These are phyloP conservation scores for Stylonectria norvegica DNA, from an alignment of 2,329 filamentous ascomycete species.

Conservation along the genomic window DNA sequence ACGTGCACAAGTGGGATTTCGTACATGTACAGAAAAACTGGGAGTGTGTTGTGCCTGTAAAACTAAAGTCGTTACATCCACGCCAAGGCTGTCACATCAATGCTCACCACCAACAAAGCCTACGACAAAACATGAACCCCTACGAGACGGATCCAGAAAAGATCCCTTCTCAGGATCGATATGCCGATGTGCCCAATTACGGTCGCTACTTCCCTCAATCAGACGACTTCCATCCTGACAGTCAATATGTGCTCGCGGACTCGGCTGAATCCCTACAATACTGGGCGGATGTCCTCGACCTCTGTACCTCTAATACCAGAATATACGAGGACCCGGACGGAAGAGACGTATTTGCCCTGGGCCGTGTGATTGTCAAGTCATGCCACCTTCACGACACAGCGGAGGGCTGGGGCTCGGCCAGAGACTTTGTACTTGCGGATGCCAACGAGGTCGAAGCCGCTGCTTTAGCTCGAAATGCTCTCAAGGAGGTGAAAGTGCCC, in stretches of 20 bases:
- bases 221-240: slow-evolving; percentile 14
- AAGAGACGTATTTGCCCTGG: slow-evolving; percentile 41
- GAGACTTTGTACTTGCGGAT: slow-evolving; percentile 40
- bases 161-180: slow-evolving; percentile 13
- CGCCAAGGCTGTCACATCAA: too few relatives aligned
- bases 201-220: slow-evolving; percentile 13
- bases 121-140: too few relatives aligned
- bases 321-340: slow-evolving; percentile 34
- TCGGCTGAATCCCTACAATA: slow-evolving; percentile 27
- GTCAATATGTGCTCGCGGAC: slow-evolving; percentile 23
- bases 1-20: too few relatives aligned
- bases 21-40: too few relatives aligned
- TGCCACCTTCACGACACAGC: slow-evolving; percentile 28
- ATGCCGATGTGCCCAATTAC: slow-evolving; percentile 16
- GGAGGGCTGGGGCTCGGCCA: not conserved
- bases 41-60: too few relatives aligned
- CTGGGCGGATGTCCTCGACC: slow-evolving; percentile 30
- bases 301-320: slow-evolving; percentile 26
- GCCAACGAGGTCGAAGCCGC: slow-evolving; percentile 38
- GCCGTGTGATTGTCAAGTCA: slow-evolving; percentile 39
- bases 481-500: slow-evolving; percentile 32
- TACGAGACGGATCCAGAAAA: slow-evolving; percentile 12
- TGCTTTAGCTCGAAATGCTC: slow-evolving; percentile 26
- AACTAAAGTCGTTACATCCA: too few relatives aligned
- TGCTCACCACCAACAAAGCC: too few relatives aligned